Evolutionary conservation across 2,329 filamentous ascomycete species (phyloP).

Genomic region (Xylaria sp.): DNA sequence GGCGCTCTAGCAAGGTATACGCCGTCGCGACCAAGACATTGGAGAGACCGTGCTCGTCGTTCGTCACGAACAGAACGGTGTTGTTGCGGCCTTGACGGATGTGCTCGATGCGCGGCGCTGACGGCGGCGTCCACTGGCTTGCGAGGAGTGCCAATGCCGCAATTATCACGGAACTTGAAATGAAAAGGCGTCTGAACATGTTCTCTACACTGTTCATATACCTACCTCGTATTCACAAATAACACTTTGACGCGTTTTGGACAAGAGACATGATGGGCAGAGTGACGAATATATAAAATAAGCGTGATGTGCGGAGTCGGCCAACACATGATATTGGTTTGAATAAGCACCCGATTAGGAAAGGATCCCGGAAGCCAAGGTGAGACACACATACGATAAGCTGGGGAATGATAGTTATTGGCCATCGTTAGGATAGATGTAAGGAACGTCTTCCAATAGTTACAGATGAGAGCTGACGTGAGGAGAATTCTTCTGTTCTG

Average conservation of each 20-base stretch:
- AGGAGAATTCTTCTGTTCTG: too few relatives aligned
- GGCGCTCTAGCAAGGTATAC: slow-evolving; percentile 37
- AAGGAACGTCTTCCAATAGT: too few relatives aligned
- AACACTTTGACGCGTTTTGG: not conserved
- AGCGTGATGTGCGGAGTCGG: not conserved
- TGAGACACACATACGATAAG: too few relatives aligned
- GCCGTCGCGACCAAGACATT: slow-evolving; percentile 39
- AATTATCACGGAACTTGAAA: not conserved
- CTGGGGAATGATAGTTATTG: too few relatives aligned
- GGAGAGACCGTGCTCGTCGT: slow-evolving; percentile 38
- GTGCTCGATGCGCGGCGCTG: slow-evolving; percentile 9
- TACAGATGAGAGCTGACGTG: too few relatives aligned
- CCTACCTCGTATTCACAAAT: not conserved
- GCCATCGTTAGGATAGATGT: too few relatives aligned
- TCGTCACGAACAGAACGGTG: slow-evolving; percentile 38
- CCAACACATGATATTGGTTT: not conserved
- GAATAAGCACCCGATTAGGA: not conserved
- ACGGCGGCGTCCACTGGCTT: slow-evolving; percentile 13
- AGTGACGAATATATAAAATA: not conserved
- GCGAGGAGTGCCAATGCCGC: slow-evolving; percentile 16
- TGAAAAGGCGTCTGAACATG: slow-evolving; percentile 20
- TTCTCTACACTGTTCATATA: too few relatives aligned
- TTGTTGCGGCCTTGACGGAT: slow-evolving; percentile 36
- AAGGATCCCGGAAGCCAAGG: not conserved
- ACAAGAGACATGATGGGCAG: not conserved